Evolutionary conservation across 2,329 filamentous ascomycete species (phyloP), one percentile per base, ranked within the genome.

Genomic region (Fusarium illudens): DNA sequence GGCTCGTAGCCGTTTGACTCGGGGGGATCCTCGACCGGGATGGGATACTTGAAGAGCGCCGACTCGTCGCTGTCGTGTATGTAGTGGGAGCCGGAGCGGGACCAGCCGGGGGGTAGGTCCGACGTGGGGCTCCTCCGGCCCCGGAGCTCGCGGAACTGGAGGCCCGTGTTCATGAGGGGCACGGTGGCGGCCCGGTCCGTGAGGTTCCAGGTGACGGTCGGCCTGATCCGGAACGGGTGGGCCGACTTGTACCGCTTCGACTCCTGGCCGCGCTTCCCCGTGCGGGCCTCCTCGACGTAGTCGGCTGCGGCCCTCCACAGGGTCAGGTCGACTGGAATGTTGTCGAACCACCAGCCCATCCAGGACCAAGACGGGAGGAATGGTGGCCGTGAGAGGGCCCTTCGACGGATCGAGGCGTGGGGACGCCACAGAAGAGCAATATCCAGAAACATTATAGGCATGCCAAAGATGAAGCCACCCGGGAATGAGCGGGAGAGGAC

Each of bases 331-430:
- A 80, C 79, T 6, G 81, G 76, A 13, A 82, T 75, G 27, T 78
- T 79, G 58, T 83, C 81, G 58, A 81, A 82, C 77, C 80, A 82
- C 81, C 81, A 83, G 20, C 81, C 81, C 77, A 83, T 80, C 81
- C 81, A 83, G 29, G 80, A 81, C 81, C 81, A 83, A 4, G 79
- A 81, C 0, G 81, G 81, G 6, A 83, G 72, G 54, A 80, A 80
- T 2, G 79, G 76, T 11, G 79, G 74, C 0, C 76, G 75, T 4
- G 78, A 71, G 7, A 79, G 68, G 7, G 77, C 77, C 20, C 81
- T 72, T 17, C 81, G 75, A 25, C 80, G 76, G 27, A 83, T 79
- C 3, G 79, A 81, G 15, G 81, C 80, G 46, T 80, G 76, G 13
- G 81, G 81, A 15, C 80, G 77, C 82, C 82, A 83, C 25, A 83